These are phyloP conservation scores for Boletus rubescentipes DNA, from an alignment of 768 basidiomycete genomes.

Conservation along the genomic window DNA sequence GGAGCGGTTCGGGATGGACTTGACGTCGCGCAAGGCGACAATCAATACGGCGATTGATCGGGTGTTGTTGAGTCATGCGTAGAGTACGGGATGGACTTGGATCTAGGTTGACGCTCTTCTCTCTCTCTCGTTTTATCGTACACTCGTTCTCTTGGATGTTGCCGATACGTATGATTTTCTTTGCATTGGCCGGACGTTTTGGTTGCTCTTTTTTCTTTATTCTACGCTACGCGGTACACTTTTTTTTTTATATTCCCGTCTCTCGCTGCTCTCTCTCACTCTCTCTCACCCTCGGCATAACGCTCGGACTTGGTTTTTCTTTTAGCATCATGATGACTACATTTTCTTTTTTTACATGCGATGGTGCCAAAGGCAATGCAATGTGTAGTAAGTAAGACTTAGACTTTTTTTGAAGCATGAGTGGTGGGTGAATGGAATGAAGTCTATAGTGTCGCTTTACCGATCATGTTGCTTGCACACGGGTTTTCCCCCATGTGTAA, in stretches of 20 bases:
- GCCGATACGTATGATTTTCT: background rate
- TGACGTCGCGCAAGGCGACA: slow-evolving; percentile 64
- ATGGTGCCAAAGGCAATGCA: slow-evolving; percentile 7
- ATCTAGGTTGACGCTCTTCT: slow-evolving; percentile 21
- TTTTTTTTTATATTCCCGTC: too few relatives aligned
- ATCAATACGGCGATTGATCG: slow-evolving; percentile 82
- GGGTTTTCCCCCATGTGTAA: too few relatives aligned
- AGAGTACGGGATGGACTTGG: slow-evolving; percentile 23
- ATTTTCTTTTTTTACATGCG: background rate
- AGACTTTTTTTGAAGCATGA: too few relatives aligned
- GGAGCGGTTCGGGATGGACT: slow-evolving; percentile 74
- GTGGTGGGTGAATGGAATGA: too few relatives aligned
- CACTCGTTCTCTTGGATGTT: slow-evolving; percentile 4
- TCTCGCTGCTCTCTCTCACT: background rate
- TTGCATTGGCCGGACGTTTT: slow-evolving; percentile 15
- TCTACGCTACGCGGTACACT: too few relatives aligned
- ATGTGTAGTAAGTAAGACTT: slow-evolving; percentile 1
- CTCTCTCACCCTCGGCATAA: slow-evolving; percentile 3
- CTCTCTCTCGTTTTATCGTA: slow-evolving; percentile 1
- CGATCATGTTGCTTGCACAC: too few relatives aligned
- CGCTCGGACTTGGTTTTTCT: background rate
- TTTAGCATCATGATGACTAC: background rate
- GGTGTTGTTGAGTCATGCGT: slow-evolving; percentile 53
- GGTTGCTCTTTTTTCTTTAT: slow-evolving; percentile 7
- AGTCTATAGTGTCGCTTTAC: too few relatives aligned